Evolutionary conservation across 2,329 filamentous ascomycete genomes (phyloP), one percentile per base, ranked within the genome.

Genomic region (Penicillium sp.): DNA sequence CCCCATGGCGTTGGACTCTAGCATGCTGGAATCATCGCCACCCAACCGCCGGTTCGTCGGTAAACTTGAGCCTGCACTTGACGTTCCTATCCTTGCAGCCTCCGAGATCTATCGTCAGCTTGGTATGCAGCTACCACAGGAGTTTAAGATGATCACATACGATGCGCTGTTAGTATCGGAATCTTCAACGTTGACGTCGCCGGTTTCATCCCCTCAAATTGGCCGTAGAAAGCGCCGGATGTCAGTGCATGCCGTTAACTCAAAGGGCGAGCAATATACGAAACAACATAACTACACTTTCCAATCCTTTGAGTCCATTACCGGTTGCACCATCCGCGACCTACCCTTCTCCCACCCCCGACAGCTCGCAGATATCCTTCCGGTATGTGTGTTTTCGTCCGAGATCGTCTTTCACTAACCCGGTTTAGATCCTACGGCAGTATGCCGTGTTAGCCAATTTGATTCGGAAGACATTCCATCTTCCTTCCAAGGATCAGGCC

Each of bases 301-400:
- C 50, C 75, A 78, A 45, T 66, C 73, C 0, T 75, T 77, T 55
- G 75, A 77, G 53, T 69, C 74, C 38, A 70, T 74, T 40, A 69
- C 73, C 16, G 75, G 75, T 25, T 71, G 73, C 36, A 76, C 72
- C 16, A 69, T 79, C 38, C 71, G 65, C 51, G 73, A 78, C 23
- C 66, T 79, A 23, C 74, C 74, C 3, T 79, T 79, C 50, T 75
- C 72, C 11, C 77, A 79, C 64, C 77, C 77, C 16, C 73, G 75
- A 38, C 77, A 79, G 63, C 64, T 79, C 40, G 72, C 75, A 31
- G 74, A 76, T 48, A 72, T 76, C 33, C 63, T 79, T 56, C 77
- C 77, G 27, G 72, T 78, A 65, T 54, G 71, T 64, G 29, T 47
- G 39, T 36, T 21, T 45, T 9, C 23, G 11, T 25, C n/a, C 27